Evolutionary conservation across 2,329 filamentous ascomycete species (phyloP), one percentile per base, ranked within the genome.

Genomic region (Sclerotinia sclerotiorum): DNA sequence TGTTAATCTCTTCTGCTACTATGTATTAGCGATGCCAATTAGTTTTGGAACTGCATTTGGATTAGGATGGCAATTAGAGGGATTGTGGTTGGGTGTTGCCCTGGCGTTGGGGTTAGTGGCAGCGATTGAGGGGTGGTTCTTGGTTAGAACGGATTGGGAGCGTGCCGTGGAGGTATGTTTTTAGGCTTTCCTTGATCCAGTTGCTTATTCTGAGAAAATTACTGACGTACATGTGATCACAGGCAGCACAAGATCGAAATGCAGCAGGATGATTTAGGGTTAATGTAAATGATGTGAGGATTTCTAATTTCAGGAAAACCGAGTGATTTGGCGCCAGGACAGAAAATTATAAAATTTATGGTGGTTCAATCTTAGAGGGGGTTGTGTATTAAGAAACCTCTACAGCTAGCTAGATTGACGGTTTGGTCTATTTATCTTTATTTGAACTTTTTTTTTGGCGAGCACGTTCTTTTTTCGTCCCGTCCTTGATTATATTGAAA

Each of bases 1-100:
- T 74, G 89, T 94, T 10, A 96, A 95, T 75, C 80, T 98, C 2
- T 87, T 93, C 62, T 89, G 90, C 29, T 97, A 97, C 81, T 99
- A 98, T 79, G 81, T 86, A 24, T 84, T 98, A 35, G 94, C 92
- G 0, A 83, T 98, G 79, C 94, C 95, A 0, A 87, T 97, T 46
- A 92, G 90, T 51, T 90, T 97, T 72, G 87, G 85, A 5, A 87
- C 90, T 0, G 90, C 89, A 0, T 97, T 98, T 78, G 90, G 88
- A 0, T 80, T 94, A 4, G 84, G 84, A 27, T 96, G 91, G 93
- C 87, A 88, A 58, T 81, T 98, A 49, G 83, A 87, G 68, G 94
- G 94, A 0, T 81, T 98, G 24, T 98, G 94, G 94, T 81, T 84
- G 17, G 91, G 92, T 27, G 87, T 93, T 8, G 90, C 89, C 0